Conservation (phyloP, 257 asterid genomes). For the Gentiana dahurica region DNA sequence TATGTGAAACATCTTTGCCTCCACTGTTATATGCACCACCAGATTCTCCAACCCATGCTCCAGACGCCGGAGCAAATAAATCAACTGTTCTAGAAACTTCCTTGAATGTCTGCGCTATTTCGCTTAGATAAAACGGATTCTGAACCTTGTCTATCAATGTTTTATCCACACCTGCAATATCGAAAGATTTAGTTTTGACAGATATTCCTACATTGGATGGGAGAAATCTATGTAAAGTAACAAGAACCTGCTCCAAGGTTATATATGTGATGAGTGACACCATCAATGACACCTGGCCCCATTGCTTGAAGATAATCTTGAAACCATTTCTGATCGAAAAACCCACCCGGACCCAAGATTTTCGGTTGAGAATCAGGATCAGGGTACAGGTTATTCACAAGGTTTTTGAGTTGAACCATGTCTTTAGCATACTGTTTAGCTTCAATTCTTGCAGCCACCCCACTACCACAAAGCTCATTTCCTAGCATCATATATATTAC, state of each 20-base stretch:
- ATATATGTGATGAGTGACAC: slow-evolving; percentile 75
- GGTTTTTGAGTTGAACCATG: slow-evolving; percentile 27
- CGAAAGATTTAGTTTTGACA: not conserved
- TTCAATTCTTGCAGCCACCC: slow-evolving; percentile 42
- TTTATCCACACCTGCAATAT: slow-evolving; percentile 41
- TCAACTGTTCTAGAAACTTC: slow-evolving; percentile 26
- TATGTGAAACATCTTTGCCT: slow-evolving; percentile 58
- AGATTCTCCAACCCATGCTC: slow-evolving; percentile 85
- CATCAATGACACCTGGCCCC: slow-evolving; percentile 55
- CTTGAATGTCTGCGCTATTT: slow-evolving; percentile 33
- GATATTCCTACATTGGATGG: too few relatives aligned
- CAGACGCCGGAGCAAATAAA: slow-evolving; percentile 45
- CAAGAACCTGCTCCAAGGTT: slow-evolving; percentile 68
- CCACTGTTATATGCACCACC: slow-evolving; percentile 93
- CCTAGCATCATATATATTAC: slow-evolving; percentile 22
- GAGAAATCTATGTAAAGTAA: not conserved
- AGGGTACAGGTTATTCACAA: slow-evolving; percentile 38
- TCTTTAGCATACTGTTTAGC: slow-evolving; percentile 71
- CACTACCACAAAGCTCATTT: slow-evolving; percentile 64
- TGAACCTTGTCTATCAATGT: slow-evolving; percentile 48
- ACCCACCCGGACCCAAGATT: slow-evolving; percentile 74
- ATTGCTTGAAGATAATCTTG: slow-evolving; percentile 31
- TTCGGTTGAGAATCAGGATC: slow-evolving; percentile 32
- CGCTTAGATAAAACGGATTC: slow-evolving; percentile 51
- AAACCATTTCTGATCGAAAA: slow-evolving; percentile 60